phyloP scores from a whole-genome alignment of 116 monocot species.

The Trichopus zeylanicus region DNA sequence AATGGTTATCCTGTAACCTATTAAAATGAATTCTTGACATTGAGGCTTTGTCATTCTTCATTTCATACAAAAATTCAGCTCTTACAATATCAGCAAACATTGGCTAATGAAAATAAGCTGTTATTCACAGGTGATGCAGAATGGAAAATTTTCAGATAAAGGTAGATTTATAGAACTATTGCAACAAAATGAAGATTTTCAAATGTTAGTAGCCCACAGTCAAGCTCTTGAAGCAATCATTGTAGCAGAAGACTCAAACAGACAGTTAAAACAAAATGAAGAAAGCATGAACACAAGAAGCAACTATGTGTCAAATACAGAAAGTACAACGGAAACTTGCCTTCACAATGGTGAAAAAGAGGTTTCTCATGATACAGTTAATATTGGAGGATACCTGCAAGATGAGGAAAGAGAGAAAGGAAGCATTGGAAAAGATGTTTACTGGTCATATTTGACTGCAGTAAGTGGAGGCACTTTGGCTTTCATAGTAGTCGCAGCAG shows the following conservation, averaged over 20 bases:
- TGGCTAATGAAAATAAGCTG: too few relatives aligned
- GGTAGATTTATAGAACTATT: slow-evolving; percentile 74
- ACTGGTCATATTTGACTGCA: slow-evolving; percentile 73
- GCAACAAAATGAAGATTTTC: slow-evolving; percentile 66
- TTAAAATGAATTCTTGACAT: too few relatives aligned
- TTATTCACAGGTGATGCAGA: slow-evolving; percentile 74
- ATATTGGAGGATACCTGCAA: too few relatives aligned
- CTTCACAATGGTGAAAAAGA: slow-evolving; percentile 49
- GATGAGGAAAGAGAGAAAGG: too few relatives aligned
- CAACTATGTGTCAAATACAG: slow-evolving; percentile 19
- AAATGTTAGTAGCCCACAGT: slow-evolving; percentile 77
- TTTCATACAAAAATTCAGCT: too few relatives aligned
- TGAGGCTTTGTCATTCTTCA: too few relatives aligned
- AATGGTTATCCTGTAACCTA: too few relatives aligned
- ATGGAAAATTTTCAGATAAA: slow-evolving; percentile 61
- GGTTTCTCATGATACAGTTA: slow-evolving; percentile 46
- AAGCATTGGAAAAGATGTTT: too few relatives aligned
- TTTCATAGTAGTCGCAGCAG: slow-evolving; percentile 46
- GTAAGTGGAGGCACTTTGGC: slow-evolving; percentile 51
- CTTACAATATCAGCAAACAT: too few relatives aligned
- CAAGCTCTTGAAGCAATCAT: slow-evolving; percentile 69
- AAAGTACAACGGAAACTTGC: slow-evolving; percentile 23
- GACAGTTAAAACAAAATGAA: slow-evolving; percentile 34
- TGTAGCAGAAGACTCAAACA: slow-evolving; percentile 45
- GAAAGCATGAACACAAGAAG: slow-evolving; percentile 3